Base-by-base conservation (phyloP, 768 basidiomycete genomes). In the Rhodotorula toruloides region DNA sequence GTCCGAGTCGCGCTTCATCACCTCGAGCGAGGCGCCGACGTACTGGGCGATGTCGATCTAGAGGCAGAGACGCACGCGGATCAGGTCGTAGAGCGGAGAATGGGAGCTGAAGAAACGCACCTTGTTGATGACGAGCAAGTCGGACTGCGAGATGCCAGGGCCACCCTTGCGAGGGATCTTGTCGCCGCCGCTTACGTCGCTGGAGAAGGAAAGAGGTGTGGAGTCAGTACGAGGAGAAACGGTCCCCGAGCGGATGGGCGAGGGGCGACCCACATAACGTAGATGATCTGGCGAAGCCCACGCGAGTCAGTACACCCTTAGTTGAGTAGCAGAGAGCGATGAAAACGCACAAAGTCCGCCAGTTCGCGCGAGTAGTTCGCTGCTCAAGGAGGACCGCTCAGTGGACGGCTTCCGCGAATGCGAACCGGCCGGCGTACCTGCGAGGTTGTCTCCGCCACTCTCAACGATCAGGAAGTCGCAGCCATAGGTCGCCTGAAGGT, bases 111-210 rank as follows among this genome's bases (percentile, higher is more conserved):
- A 50, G 25, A n/a, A 25, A 61, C 76, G 57, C 42, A 87, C 93
- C 83, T 99, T 99, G 81, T 98, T 98, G 73, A 98, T 85, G 32
- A 99, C 85, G 59, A 99, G 80, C 17, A 99, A 80, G 79, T 98
- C 96, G 2, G 91, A 94, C 75, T 80, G 80, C 2, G 91, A 92
- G 72, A 99, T 97, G 16, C 94, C 96, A 3, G 94, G 96, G 2
- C 94, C 96, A 9, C 96, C 94, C 80, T 99, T 99, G 31, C 94
- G 83, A 29, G 96, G 96, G 69, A 99, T 93, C 79, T 99, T 99
- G 79, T 99, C 94, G 1, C 94, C 94, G 16, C 96, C 94, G 25
- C 79, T 77, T 21, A 81, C 81, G 65, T 81, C 81, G 55, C 47
- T 48, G 27, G 12, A 11, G 12, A 1, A 3, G 14, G 49, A 3